A percentile compares a stretch with the other conserved stretches of the same genome.
phyloP scores from a whole-genome alignment of 768 basidiomycete genomes.

The Boletus rex-veris region DNA sequence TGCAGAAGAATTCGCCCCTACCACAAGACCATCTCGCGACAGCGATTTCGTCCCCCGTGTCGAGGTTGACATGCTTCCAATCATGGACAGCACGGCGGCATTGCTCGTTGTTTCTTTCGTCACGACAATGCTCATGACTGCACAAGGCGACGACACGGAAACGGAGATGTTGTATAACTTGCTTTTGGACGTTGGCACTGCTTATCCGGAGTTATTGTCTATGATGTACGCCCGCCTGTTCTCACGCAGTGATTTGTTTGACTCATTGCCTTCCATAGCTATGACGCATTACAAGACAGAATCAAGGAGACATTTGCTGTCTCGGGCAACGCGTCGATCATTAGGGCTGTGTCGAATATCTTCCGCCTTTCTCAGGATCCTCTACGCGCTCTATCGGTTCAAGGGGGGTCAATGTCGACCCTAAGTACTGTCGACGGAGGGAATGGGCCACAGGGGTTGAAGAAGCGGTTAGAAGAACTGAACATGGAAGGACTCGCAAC shows the following conservation, averaged over 20 bases:
- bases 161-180: constrained; percentile 76
- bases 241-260: not conserved
- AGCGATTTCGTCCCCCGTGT: constrained; percentile 50
- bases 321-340: constrained; percentile 67
- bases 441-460: constrained; percentile 39
- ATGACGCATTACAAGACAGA: constrained; percentile 71
- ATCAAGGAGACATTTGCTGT: constrained; percentile 70
- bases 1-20: constrained; percentile 45
- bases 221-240: constrained; percentile 56
- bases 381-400: constrained; percentile 37
- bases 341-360: constrained; percentile 69
- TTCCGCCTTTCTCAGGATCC: constrained; percentile 67
- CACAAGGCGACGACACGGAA: constrained; percentile 79
- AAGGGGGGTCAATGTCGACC: constrained; percentile 58
- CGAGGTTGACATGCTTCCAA: constrained; percentile 55
- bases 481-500: constrained; percentile 74
- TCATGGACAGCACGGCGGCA: constrained; percentile 60
- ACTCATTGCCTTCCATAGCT: constrained; percentile 41
- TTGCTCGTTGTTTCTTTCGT: constrained; percentile 73
- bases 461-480: constrained; percentile 60
- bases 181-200: constrained; percentile 63
- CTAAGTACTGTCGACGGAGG: constrained; percentile 61
- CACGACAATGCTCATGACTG: constrained; percentile 67
- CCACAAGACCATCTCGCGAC: constrained; percentile 37
- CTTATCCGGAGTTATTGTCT: constrained; percentile 68